Conservation (phyloP, 2,329 filamentous ascomycete species). For the Arthroderma uncinatum region DNA sequence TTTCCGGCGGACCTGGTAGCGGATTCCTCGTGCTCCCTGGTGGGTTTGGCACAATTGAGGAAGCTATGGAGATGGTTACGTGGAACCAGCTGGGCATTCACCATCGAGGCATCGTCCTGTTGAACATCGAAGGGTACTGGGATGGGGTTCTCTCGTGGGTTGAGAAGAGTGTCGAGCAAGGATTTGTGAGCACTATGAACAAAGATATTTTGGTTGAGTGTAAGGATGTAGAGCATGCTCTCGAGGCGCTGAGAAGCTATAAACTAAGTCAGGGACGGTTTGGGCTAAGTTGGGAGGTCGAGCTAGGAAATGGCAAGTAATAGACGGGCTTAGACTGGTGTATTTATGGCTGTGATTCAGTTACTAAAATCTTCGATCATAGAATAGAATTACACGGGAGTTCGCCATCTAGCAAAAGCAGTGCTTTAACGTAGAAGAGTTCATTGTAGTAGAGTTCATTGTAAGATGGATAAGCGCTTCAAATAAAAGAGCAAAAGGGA, state of each 20-base stretch:
- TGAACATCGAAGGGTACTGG: conserved; percentile 87
- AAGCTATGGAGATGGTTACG: conserved; percentile 82
- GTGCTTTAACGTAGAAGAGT: neutral
- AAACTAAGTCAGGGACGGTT: conserved; percentile 62
- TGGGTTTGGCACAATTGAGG: conserved; percentile 91
- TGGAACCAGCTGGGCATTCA: conserved; percentile 98
- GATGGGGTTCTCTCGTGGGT: conserved; percentile 79
- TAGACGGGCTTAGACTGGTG: neutral
- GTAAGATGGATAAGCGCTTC: neutral
- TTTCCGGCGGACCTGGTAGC: conserved; percentile 66
- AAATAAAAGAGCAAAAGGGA: neutral
- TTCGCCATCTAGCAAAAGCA: neutral
- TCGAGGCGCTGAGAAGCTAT: conserved; percentile 61
- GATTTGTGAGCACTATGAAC: conserved; percentile 64
- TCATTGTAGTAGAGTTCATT: neutral
- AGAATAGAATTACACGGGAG: neutral
- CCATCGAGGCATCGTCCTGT: conserved; percentile 61
- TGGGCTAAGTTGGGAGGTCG: conserved; percentile 66
- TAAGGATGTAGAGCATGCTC: conserved; percentile 57
- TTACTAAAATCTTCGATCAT: neutral
- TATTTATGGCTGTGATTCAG: neutral
- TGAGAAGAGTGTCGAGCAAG: conserved; percentile 58
- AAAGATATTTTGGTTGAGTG: conserved; percentile 70
- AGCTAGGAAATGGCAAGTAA: neutral
- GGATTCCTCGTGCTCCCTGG: conserved; percentile 84